Evolutionary conservation across 225 moss, liverwort and hornwort genomes (phyloP).

Genomic region (Sphagnum tenellum): DNA sequence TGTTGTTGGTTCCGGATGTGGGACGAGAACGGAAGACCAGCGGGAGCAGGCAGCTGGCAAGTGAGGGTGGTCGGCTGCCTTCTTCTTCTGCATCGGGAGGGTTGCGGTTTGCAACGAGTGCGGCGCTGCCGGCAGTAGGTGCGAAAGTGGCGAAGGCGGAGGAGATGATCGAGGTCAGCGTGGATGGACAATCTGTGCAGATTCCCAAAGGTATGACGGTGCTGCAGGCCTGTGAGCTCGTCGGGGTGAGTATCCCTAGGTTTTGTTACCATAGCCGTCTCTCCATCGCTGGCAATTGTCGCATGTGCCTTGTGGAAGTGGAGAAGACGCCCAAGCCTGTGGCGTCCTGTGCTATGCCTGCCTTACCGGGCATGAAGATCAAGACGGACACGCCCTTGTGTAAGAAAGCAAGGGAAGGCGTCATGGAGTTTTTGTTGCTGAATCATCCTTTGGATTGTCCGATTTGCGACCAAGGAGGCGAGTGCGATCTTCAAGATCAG

Average conservation of each 20-base stretch:
- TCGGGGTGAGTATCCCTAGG: slow-evolving; percentile 78
- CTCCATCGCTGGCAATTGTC: slow-evolving; percentile 95
- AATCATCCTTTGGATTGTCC: slow-evolving; percentile 98
- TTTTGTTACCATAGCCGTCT: slow-evolving; percentile 94
- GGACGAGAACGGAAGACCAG: too few species aligned
- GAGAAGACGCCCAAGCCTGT: slow-evolving; percentile 96
- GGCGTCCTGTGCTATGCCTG: slow-evolving; percentile 94
- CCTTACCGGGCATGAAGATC: slow-evolving; percentile 96
- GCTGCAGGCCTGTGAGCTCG: slow-evolving; percentile 87
- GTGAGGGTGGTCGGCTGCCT: too few species aligned
- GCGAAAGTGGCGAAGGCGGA: slow-evolving; percentile 37
- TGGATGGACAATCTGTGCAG: slow-evolving; percentile 61
- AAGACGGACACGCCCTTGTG: slow-evolving; percentile 80
- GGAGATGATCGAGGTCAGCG: slow-evolving; percentile 80
- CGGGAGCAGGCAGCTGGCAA: too few species aligned
- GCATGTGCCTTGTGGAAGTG: slow-evolving; percentile 97
- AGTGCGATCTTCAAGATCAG: slow-evolving; percentile 94
- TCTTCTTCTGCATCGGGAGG: slow-evolving; percentile 22
- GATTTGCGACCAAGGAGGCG: slow-evolving; percentile 98
- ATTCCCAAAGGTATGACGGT: slow-evolving; percentile 94
- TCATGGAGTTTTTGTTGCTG: slow-evolving; percentile 97
- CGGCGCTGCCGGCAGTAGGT: slow-evolving; percentile 38
- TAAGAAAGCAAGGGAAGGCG: slow-evolving; percentile 96
- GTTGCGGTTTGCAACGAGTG: slow-evolving; percentile 37
- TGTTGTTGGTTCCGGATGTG: too few species aligned